Base-by-base conservation (phyloP, 805 yeast species). In the Candida oleophila region DNA sequence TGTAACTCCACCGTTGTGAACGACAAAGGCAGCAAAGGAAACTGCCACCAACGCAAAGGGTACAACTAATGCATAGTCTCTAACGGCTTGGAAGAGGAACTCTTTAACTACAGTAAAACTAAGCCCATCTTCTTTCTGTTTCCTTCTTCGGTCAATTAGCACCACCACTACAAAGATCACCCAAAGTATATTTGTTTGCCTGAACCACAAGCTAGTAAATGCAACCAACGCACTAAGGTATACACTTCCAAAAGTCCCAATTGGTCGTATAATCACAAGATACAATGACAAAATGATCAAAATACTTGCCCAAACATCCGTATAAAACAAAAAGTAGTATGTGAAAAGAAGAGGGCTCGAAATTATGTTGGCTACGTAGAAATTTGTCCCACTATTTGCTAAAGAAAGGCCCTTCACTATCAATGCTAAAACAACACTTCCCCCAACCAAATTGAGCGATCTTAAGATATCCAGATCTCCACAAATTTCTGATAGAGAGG, bases 171-270 rank as follows among this genome's bases (percentile, higher is more conserved):
- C 71, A 52, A 87, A 82, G 0, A 78, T 81, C 12, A 81, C 75
- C 99, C 99, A 94, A 0, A 90, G 71, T 30, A 94, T 83, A 57
- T 94, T 94, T 0, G 99, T 94, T 57, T 94, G 99, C 51, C 99
- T 78, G 60, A 94, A 85, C 59, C 78, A 67, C 33, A 94, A 70
- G 57, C 96, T 85, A 3, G 74, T 22, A 3, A 82, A 74, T 0
- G 88, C 87, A 21, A 83, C 53, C 3, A 77, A 2, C 0, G 85
- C 85, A 48, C 89, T 73, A 1, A 72, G 28, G 4, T 49, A 44
- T 7, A 71, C 52, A 18, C 66, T 62, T 2, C 49, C 38, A 4
- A 51, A 20, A 18, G 48, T 44, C 5, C 50, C 47, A 16, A 64
- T 53, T 18, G 62, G 65, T 43, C 43, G 49, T 4, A 43, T 51